A percentile compares a stretch with the other conserved stretches of the same genome.
Conservation (phyloP, 768 basidiomycete species). For the Amanita rubescens region DNA sequence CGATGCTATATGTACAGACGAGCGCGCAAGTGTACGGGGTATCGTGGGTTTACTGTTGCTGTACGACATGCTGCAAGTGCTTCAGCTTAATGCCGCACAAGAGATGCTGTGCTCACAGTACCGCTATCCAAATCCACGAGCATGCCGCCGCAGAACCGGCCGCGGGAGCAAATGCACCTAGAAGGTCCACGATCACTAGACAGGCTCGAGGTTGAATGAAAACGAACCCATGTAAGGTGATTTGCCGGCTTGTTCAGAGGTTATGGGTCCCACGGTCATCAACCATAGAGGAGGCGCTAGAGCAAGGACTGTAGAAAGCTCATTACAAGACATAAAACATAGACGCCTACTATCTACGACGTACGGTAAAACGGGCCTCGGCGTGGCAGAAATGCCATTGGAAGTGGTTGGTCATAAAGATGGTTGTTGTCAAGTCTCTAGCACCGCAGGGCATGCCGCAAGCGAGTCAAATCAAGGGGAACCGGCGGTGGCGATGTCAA, state of each 20-base stretch:
- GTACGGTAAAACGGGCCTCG: not conserved
- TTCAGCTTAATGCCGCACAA: not conserved
- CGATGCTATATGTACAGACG: conserved; percentile 25
- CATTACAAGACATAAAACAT: not conserved
- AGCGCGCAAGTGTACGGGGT: conserved; percentile 23
- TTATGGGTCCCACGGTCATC: conserved; percentile 19
- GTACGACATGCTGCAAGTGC: conserved; percentile 18
- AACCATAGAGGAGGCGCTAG: not conserved
- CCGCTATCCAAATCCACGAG: conserved; percentile 28
- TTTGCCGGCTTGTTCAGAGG: conserved; percentile 25
- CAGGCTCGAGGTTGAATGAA: not conserved
- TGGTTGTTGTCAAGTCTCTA: not conserved
- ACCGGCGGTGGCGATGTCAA: not conserved
- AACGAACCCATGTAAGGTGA: conserved; percentile 25
- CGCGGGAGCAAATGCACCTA: conserved; percentile 27
- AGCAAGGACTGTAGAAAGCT: not conserved
- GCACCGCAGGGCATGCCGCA: too few relatives aligned
- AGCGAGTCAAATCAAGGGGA: too few relatives aligned
- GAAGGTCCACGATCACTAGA: not conserved
- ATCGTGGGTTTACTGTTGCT: conserved; percentile 21
- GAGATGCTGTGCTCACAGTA: conserved; percentile 19
- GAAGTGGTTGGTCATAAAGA: not conserved
- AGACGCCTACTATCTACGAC: not conserved
- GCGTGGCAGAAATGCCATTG: not conserved
- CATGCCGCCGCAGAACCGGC: conserved; percentile 21